Evolutionary conservation across 352 stramenopile genomes (phyloP).

Genomic region (Pythium chondricola): DNA sequence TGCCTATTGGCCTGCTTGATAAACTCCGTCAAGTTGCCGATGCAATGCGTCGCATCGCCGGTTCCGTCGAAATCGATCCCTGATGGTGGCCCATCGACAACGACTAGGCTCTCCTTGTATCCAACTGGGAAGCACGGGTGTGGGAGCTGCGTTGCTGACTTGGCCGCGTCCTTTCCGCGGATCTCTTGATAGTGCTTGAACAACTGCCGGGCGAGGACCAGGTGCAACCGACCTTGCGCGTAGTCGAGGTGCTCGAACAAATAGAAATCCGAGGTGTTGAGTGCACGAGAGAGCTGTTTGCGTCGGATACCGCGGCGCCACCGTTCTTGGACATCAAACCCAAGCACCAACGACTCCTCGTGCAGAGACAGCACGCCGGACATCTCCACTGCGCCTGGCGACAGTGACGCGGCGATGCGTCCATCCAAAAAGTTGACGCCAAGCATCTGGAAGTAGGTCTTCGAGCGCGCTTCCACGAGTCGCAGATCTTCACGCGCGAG

Average conservation of each 20-base stretch:
- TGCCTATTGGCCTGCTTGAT: constrained; percentile 40
- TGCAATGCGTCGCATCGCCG: constrained; percentile 42
- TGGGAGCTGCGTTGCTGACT: constrained; percentile 8
- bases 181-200: constrained; percentile 23
- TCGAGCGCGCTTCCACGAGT: constrained; percentile 27
- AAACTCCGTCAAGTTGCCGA: constrained; percentile 31
- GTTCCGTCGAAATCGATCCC: constrained; percentile 24
- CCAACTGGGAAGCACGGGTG: constrained; percentile 41
- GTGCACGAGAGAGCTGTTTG: constrained; percentile 42
- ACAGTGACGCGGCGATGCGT: constrained; percentile 37
- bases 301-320: constrained; percentile 60
- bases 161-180: background rate
- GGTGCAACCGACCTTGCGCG: constrained; percentile 20
- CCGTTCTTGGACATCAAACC: constrained; percentile 61
- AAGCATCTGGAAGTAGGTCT: constrained; percentile 49
- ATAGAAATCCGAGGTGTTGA: constrained; percentile 71
- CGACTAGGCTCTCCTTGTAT: constrained; percentile 17
- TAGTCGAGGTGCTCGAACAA: constrained; percentile 39
- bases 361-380: constrained; percentile 50
- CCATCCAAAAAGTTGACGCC: constrained; percentile 61
- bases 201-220: constrained; percentile 16
- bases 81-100: constrained; percentile 5
- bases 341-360: constrained; percentile 30
- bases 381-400: constrained; percentile 47
- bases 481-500: constrained; percentile 43